These are phyloP conservation scores for Triticum turgidum DNA, from an alignment of 176 grass and related monocot genomes.

Conservation along the genomic window DNA sequence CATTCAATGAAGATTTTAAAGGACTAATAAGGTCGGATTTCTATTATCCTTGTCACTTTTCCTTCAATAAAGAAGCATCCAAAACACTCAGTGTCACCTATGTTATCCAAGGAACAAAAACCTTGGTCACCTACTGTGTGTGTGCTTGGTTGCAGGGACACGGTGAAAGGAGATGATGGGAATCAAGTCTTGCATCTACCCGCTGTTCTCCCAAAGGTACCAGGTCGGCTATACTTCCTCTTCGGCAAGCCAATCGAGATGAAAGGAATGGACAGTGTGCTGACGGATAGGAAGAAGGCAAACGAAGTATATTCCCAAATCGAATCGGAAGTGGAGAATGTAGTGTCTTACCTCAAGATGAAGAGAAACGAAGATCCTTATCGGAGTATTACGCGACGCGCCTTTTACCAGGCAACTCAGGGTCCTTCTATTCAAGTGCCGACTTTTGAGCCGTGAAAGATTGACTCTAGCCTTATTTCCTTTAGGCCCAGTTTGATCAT, in stretches of 20 bases:
- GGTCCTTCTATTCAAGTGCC: slow-evolving; percentile 58
- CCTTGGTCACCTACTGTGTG: not conserved
- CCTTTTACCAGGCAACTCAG: slow-evolving; percentile 60
- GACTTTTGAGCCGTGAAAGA: slow-evolving; percentile 69
- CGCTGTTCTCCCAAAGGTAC: slow-evolving; percentile 70
- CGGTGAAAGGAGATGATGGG: slow-evolving; percentile 55
- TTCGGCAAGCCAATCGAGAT: slow-evolving; percentile 82
- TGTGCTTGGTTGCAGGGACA: slow-evolving; percentile 53
- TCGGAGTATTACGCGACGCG: slow-evolving; percentile 53
- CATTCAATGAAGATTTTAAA: slow-evolving; percentile 51
- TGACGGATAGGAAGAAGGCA: slow-evolving; percentile 55
- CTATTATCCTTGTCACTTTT: not conserved
- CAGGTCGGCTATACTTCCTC: slow-evolving; percentile 75
- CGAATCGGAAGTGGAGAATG: slow-evolving; percentile 66
- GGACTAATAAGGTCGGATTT: slow-evolving; percentile 65
- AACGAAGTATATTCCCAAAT: slow-evolving; percentile 49
- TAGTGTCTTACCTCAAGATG: slow-evolving; percentile 66
- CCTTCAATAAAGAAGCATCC: not conserved
- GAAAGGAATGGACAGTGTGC: slow-evolving; percentile 46
- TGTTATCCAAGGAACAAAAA: not conserved
- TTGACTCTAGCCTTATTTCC: not conserved
- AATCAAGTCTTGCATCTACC: slow-evolving; percentile 64
- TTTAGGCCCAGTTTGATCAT: not conserved
- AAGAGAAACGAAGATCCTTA: slow-evolving; percentile 90
- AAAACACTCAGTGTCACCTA: not conserved